Percentiles rank a stretch among this genome's conserved stretches.
These are phyloP conservation scores for Moricandia moricandioides DNA, from an alignment of 345 rosid species.

Conservation along the genomic window DNA sequence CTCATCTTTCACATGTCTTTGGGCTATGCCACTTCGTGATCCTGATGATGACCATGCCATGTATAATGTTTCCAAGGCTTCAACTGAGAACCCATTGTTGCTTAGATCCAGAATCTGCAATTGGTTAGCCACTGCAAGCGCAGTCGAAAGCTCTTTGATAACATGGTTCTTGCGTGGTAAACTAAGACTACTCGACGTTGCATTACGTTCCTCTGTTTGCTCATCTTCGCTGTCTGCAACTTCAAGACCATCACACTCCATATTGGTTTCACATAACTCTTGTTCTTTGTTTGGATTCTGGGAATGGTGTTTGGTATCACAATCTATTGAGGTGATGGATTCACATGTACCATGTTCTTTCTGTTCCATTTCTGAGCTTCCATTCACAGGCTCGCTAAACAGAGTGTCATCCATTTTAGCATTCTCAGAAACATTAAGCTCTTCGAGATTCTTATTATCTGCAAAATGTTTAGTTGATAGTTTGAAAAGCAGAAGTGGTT, in stretches of 20 bases:
- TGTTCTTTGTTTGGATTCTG: conserved; percentile 24
- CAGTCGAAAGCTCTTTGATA: conserved; percentile 53
- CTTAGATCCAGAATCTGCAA: conserved; percentile 68
- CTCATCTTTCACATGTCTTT: conserved; percentile 56
- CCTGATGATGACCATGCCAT: conserved; percentile 73
- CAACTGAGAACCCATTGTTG: conserved; percentile 58
- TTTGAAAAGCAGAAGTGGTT: neutral
- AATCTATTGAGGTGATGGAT: conserved; percentile 4
- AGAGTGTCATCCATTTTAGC: conserved; percentile 33
- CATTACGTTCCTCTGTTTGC: conserved; percentile 38
- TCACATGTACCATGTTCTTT: conserved; percentile 26
- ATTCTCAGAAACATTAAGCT: conserved; percentile 74
- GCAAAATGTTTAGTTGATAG: conserved; percentile 11
- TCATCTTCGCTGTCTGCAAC: conserved; percentile 93
- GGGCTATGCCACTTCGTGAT: conserved; percentile 42
- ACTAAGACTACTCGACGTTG: conserved; percentile 44
- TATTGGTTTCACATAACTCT: conserved; percentile 38
- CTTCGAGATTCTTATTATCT: conserved; percentile 69
- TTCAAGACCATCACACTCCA: conserved; percentile 50
- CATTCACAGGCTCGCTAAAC: conserved; percentile 18
- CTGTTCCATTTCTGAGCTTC: conserved; percentile 26
- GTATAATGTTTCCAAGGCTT: conserved; percentile 49
- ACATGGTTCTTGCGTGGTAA: conserved; percentile 39
- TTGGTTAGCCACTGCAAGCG: conserved; percentile 59
- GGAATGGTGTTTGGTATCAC: conserved; percentile 22